Evolutionary conservation across 345 rosid species (phyloP).

Genomic region (Litchi chinensis): DNA sequence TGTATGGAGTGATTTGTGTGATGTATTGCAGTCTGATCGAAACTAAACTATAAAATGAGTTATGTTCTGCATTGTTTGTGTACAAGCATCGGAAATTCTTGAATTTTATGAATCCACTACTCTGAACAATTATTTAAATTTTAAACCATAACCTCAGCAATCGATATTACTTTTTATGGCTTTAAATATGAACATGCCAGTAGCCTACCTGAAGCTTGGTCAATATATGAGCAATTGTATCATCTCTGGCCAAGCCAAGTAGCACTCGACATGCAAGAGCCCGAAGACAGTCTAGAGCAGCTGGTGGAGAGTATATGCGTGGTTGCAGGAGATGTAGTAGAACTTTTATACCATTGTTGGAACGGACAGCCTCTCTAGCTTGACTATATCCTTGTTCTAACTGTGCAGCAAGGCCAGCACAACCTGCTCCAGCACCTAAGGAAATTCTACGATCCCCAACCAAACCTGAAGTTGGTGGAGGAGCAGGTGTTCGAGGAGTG

Average conservation of each 20-base stretch:
- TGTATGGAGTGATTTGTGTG: too few species aligned
- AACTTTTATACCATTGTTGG: slow-evolving; percentile 95
- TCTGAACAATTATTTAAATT: too few species aligned
- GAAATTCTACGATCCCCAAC: slow-evolving; percentile 97
- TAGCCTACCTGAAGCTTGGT: slow-evolving; percentile 89
- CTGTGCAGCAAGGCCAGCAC: slow-evolving; percentile 97
- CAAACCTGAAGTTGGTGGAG: slow-evolving; percentile 74
- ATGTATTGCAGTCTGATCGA: too few species aligned
- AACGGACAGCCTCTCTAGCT: slow-evolving; percentile 96
- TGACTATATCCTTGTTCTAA: slow-evolving; percentile 95
- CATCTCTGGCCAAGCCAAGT: slow-evolving; percentile 98
- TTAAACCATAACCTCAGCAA: too few species aligned
- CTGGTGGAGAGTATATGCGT: slow-evolving; percentile 86
- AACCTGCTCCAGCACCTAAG: slow-evolving; percentile 96
- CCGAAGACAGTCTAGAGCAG: slow-evolving; percentile 88
- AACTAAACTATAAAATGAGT: too few species aligned
- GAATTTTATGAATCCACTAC: too few species aligned
- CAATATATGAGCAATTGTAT: slow-evolving; percentile 94
- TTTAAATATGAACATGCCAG: slow-evolving; percentile 1
- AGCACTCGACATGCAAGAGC: slow-evolving; percentile 93
- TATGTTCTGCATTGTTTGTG: too few species aligned
- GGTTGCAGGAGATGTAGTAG: slow-evolving; percentile 95
- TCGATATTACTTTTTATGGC: neutral
- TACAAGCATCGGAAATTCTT: too few species aligned
- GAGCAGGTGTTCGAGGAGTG: slow-evolving; percentile 62